These are phyloP conservation scores for Podaxis sp. DNA, from an alignment of 768 basidiomycete species.

Conservation along the genomic window DNA sequence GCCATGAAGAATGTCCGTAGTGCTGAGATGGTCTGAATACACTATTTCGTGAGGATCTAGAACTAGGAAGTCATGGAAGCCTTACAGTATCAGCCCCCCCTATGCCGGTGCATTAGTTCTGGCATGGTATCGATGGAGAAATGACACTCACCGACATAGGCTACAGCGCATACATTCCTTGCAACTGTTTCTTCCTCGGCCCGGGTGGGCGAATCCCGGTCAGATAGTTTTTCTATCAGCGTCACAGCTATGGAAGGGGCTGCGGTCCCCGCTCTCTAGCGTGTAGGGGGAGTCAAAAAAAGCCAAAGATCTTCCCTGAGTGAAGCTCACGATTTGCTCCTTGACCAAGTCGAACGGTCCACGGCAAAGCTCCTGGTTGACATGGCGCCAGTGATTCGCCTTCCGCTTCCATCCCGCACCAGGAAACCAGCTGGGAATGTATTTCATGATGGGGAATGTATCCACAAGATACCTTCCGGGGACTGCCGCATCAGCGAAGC, in stretches of 20 bases:
- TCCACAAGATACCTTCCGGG: constrained; percentile 33
- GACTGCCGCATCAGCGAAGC: constrained; percentile 22
- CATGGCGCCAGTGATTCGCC: not conserved
- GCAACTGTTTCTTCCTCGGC: constrained; percentile 14
- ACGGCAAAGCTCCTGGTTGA: not conserved
- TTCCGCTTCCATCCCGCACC: not conserved
- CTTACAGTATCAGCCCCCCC: constrained; percentile 19
- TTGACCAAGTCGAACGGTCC: constrained; percentile 3
- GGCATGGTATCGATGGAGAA: not conserved
- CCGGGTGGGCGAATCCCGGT: not conserved
- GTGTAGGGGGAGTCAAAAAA: not conserved
- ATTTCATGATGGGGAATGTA: constrained; percentile 17
- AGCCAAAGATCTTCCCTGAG: not conserved
- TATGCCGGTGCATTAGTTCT: not conserved
- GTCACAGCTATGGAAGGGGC: constrained; percentile 8
- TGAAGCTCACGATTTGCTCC: constrained; percentile 4
- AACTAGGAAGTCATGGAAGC: not conserved
- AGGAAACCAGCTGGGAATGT: not conserved
- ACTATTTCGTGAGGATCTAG: not conserved
- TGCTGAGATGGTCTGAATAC: constrained; percentile 28
- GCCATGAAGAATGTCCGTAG: constrained; percentile 36
- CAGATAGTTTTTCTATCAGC: constrained; percentile 11
- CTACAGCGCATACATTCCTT: constrained; percentile 3
- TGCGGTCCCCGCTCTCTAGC: not conserved
- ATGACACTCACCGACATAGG: constrained; percentile 2